Conservation (phyloP, 176 grass and related monocot species). For the Thalia dealbata region DNA sequence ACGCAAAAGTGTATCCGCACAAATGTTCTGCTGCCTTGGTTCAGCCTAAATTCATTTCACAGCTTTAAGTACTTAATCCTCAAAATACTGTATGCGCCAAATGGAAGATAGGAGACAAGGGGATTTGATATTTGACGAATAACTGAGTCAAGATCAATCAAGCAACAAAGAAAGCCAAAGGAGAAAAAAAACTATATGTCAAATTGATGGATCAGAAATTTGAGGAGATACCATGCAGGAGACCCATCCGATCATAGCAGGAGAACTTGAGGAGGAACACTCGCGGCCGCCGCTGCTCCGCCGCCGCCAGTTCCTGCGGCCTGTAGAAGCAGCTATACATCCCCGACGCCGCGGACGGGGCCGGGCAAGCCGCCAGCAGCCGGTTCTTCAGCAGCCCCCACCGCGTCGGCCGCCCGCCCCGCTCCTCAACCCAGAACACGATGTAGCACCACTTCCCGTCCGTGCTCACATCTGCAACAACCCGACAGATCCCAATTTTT, state of each 20-base stretch:
- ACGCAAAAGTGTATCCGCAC: too few species aligned
- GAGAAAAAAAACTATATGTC: background rate
- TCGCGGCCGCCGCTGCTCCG: conserved; percentile 11
- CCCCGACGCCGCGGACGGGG: background rate
- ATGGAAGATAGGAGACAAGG: too few species aligned
- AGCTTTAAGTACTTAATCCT: too few species aligned
- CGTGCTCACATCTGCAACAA: conserved; percentile 58
- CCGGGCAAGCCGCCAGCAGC: conserved; percentile 13
- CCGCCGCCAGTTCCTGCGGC: conserved; percentile 20
- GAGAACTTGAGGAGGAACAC: conserved; percentile 74
- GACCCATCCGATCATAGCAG: conserved; percentile 71
- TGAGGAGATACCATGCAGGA: conserved; percentile 50
- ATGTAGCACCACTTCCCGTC: conserved; percentile 86
- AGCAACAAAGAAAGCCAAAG: background rate
- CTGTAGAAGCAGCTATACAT: background rate
- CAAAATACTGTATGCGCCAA: too few species aligned
- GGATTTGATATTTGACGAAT: too few species aligned
- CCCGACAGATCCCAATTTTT: background rate
- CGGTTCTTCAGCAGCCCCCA: conserved; percentile 52
- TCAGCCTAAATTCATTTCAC: too few species aligned
- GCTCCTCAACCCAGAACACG: conserved; percentile 49
- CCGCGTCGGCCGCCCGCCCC: conserved; percentile 16
- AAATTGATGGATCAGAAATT: background rate
- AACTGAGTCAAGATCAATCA: too few species aligned
- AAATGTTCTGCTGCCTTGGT: too few species aligned